These are phyloP conservation scores for Macrophomina phaseolina DNA, from an alignment of 2,329 filamentous ascomycete genomes.

Conservation along the genomic window DNA sequence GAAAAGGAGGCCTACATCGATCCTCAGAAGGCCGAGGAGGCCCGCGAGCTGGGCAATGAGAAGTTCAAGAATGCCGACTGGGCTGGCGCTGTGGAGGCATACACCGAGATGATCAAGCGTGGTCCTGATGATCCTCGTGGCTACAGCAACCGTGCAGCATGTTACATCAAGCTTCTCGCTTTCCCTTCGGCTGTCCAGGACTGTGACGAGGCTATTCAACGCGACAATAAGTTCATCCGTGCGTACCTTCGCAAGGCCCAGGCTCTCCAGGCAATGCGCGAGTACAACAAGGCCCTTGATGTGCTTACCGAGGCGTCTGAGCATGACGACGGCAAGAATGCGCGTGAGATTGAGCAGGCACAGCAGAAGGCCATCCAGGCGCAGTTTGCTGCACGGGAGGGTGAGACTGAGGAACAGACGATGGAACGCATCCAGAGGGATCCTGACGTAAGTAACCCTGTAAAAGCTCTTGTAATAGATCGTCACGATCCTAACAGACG, in stretches of 20 bases:
- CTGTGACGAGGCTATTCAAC: slow-evolving; percentile 89
- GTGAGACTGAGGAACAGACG: slow-evolving; percentile 96
- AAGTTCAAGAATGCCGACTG: slow-evolving; percentile 98
- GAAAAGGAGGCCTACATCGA: slow-evolving; percentile 84
- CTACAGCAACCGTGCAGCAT: slow-evolving; percentile 96
- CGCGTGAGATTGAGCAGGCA: slow-evolving; percentile 90
- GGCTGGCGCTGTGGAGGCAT: slow-evolving; percentile 92
- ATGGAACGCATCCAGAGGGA: slow-evolving; percentile 88
- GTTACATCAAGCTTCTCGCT: slow-evolving; percentile 94
- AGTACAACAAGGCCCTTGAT: slow-evolving; percentile 94
- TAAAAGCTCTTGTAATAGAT: slow-evolving; percentile 11
- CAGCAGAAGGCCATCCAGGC: slow-evolving; percentile 89
- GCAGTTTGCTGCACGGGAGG: slow-evolving; percentile 89
- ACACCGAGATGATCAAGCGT: slow-evolving; percentile 96
- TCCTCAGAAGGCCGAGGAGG: slow-evolving; percentile 91
- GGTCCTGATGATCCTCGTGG: slow-evolving; percentile 90
- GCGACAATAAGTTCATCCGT: slow-evolving; percentile 89
- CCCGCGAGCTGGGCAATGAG: slow-evolving; percentile 90
- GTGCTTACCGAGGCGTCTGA: slow-evolving; percentile 80
- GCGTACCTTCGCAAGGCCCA: slow-evolving; percentile 97
- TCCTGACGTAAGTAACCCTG: slow-evolving; percentile 72
- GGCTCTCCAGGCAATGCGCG: slow-evolving; percentile 95
- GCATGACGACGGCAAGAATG: slow-evolving; percentile 81
- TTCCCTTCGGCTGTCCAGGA: slow-evolving; percentile 94
- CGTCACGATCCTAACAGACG: slow-evolving; percentile 3